Conservation (phyloP, 305 asterid species). For the Fraxinus greggii region DNA sequence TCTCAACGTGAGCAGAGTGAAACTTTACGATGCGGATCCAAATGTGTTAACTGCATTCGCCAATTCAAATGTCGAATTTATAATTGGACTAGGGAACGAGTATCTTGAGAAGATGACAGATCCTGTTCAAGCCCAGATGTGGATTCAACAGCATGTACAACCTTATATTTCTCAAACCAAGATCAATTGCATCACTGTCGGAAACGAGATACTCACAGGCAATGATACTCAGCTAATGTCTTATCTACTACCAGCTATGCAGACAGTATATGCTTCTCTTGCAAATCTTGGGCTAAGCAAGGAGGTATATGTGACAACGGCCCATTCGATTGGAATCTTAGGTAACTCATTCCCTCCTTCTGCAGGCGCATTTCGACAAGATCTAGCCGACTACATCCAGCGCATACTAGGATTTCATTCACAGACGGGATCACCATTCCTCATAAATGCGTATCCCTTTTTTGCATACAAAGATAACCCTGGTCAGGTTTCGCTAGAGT, state of each 20-base stretch:
- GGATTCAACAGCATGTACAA: constrained; percentile 68
- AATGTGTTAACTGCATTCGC: constrained; percentile 65
- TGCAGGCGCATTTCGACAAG: constrained; percentile 54
- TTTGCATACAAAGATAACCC: constrained; percentile 76
- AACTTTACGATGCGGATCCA: constrained; percentile 81
- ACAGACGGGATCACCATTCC: constrained; percentile 62
- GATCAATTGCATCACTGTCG: constrained; percentile 67
- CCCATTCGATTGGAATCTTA: constrained; percentile 65
- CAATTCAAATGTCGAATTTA: constrained; percentile 60
- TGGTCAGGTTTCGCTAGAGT: constrained; percentile 44
- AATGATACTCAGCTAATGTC: constrained; percentile 49
- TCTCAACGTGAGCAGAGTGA: constrained; percentile 66
- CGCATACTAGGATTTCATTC: constrained; percentile 59
- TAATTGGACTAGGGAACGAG: constrained; percentile 72
- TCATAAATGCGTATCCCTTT: constrained; percentile 77
- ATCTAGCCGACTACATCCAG: constrained; percentile 50
- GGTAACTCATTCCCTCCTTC: constrained; percentile 76
- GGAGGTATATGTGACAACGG: constrained; percentile 60
- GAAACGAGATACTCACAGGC: constrained; percentile 71
- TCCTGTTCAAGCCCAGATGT: constrained; percentile 62
- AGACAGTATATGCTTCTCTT: constrained; percentile 48
- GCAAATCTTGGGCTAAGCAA: constrained; percentile 53
- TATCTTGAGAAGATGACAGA: constrained; percentile 57
- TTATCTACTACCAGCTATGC: constrained; percentile 75
- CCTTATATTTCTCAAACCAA: constrained; percentile 59